Percentiles rank a stretch among this genome's conserved stretches.
These are phyloP conservation scores for Delphinella strobiligena DNA, from an alignment of 2,329 filamentous ascomycete genomes.

Conservation along the genomic window DNA sequence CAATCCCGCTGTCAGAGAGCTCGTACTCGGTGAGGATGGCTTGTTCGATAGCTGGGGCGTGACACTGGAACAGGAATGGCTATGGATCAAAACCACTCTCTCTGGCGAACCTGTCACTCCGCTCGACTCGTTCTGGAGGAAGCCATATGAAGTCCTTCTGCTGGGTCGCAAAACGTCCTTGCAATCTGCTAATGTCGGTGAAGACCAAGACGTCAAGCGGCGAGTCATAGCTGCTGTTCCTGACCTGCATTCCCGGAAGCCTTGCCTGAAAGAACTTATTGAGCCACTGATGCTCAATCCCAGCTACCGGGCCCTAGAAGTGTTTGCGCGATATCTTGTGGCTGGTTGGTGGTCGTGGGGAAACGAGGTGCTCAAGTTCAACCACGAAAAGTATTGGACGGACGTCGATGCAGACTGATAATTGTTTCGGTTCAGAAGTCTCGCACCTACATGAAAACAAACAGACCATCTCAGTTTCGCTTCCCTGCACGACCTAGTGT, in stretches of 20 bases:
- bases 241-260: constrained; percentile 69
- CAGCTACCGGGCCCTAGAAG: constrained; percentile 51
- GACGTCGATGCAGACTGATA: not conserved
- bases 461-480: not conserved
- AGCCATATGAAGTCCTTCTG: constrained; percentile 64
- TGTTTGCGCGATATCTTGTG: constrained; percentile 65
- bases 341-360: constrained; percentile 72
- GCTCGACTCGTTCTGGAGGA: constrained; percentile 52
- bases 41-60: constrained; percentile 58
- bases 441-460: too few relatives aligned
- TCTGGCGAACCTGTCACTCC: constrained; percentile 52
- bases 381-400: constrained; percentile 43
- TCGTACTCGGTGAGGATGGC: constrained; percentile 43
- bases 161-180: constrained; percentile 35
- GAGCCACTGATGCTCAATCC: constrained; percentile 37
- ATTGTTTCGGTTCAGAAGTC: not conserved
- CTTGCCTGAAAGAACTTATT: constrained; percentile 53
- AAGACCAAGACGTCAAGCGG: constrained; percentile 20
- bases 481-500: too few relatives aligned
- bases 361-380: constrained; percentile 59
- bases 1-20: constrained; percentile 43
- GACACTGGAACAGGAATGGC: constrained; percentile 56
- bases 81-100: constrained; percentile 63
- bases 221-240: constrained; percentile 59
- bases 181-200: not conserved